Evolutionary conservation across 768 basidiomycete genomes (phyloP).

Genomic region (Mycena rosella): DNA sequence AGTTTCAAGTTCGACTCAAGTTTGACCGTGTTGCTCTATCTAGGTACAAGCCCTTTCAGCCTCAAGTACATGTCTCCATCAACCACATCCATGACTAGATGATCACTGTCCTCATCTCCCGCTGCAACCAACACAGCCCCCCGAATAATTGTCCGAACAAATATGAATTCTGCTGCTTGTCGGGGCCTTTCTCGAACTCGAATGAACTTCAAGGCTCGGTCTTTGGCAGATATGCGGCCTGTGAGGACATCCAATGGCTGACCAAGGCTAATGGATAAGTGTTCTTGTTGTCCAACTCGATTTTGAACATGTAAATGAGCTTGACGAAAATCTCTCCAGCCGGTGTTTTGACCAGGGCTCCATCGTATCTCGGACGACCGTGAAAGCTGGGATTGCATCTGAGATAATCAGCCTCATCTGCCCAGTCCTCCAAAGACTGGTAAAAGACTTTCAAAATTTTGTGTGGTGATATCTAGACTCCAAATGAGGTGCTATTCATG

Average conservation of each 20-base stretch:
- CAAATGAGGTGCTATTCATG: too few relatives aligned
- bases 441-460: too few relatives aligned
- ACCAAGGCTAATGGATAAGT: constrained; percentile 35
- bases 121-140: constrained; percentile 29
- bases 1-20: too few relatives aligned
- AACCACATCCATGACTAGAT: constrained; percentile 35
- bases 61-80: constrained; percentile 39
- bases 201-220: background rate
- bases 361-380: too few relatives aligned
- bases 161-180: constrained; percentile 30
- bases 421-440: too few relatives aligned
- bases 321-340: constrained; percentile 34
- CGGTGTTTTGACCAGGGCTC: too few relatives aligned
- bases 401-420: too few relatives aligned
- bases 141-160: constrained; percentile 36
- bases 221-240: background rate
- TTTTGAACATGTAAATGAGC: constrained; percentile 38
- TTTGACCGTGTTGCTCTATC: background rate
- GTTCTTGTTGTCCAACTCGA: constrained; percentile 12
- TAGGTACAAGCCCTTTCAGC: background rate
- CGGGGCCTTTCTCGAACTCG: constrained; percentile 15
- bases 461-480: too few relatives aligned
- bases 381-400: too few relatives aligned
- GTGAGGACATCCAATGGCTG: constrained; percentile 34
- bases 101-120: constrained; percentile 24